These are phyloP conservation scores for Rhodotorula taiwanensis DNA, from an alignment of 768 basidiomycete genomes.

Conservation along the genomic window DNA sequence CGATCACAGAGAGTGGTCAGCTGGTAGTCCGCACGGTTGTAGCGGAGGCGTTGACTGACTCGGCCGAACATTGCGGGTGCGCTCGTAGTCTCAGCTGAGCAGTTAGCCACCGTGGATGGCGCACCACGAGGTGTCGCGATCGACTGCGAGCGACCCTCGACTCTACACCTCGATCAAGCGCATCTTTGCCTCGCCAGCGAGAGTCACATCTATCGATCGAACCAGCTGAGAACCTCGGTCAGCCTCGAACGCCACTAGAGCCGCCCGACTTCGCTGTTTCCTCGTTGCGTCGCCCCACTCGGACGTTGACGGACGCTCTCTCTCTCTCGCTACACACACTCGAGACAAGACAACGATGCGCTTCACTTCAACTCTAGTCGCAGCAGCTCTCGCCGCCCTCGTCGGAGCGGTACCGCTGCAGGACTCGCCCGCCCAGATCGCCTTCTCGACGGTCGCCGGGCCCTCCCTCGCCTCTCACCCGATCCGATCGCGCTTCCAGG, in stretches of 20 bases:
- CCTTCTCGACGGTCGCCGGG: conserved; percentile 11
- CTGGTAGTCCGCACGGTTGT: neutral
- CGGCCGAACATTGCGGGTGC: conserved; percentile 9
- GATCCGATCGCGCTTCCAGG: neutral
- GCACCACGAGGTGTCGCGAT: too few relatives aligned
- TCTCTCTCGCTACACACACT: neutral
- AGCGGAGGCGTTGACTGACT: neutral
- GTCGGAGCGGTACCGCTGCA: conserved; percentile 6
- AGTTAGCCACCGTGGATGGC: too few relatives aligned
- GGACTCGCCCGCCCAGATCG: conserved; percentile 2
- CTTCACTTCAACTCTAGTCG: neutral
- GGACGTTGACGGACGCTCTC: neutral
- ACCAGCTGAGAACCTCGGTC: too few relatives aligned
- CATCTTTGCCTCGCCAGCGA: too few relatives aligned
- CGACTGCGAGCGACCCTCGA: too few relatives aligned
- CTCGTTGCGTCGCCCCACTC: neutral
- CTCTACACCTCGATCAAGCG: too few relatives aligned
- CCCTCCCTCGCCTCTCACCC: too few relatives aligned
- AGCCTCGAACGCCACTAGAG: too few relatives aligned
- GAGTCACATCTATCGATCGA: too few relatives aligned
- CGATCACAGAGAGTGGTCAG: neutral
- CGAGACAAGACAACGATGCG: neutral
- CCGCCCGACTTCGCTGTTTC: neutral
- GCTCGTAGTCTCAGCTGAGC: too few relatives aligned
- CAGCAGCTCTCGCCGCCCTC: neutral